Base-by-base conservation (phyloP, 2,329 filamentous ascomycete genomes). In the Penicillium sp. region DNA sequence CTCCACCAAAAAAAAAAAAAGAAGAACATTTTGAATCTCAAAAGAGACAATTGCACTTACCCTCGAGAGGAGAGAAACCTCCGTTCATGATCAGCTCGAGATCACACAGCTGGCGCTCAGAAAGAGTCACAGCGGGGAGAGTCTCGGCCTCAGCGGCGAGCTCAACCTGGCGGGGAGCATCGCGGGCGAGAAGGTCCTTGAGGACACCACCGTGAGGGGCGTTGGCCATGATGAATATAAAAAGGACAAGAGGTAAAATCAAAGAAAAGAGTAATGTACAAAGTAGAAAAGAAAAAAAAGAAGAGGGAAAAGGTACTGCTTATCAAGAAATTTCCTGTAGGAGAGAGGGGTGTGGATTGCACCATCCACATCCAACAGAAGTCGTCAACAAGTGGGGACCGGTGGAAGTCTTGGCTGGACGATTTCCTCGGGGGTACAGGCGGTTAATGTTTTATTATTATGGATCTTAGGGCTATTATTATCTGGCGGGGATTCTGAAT, bases 61-160 rank as follows among this genome's bases (percentile, higher is more conserved):
- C 94, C 86, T 99, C 93, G 41, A 99, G 86, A 59, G 94, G 94
- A 65, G 93, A 97, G 82, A 99, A 99, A 66, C 94, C 94, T 75
- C 94, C 94, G 78, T 92, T 97, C 77, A 99, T 87, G 73, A 99
- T 92, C 78, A 99, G 81, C 80, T 99, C 94, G 67, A 99, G 84
- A 84, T 99, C 94, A 80, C 94, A 99, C 50, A 99, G 87, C 80
- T 99, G 94, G 71, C 94, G 88, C 84, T 99, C 94, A 51, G 86
- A 89, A 67, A 99, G 87, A 59, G 89, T 81, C 67, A 99, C 83
- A 38, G 93, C 90, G 38, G 92, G 91, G 46, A 97, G 87, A 33
- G 75, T 88, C 82, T 96, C 93, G 42, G 93, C 90, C 81, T 99
- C 94, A 47, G 84, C 85, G 56, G 82, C 81, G 63, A 99, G 89